Evolutionary conservation across 202 grass and related monocot genomes (phyloP), one percentile per base, ranked within the genome.

Genomic region (Eragrostis tef): DNA sequence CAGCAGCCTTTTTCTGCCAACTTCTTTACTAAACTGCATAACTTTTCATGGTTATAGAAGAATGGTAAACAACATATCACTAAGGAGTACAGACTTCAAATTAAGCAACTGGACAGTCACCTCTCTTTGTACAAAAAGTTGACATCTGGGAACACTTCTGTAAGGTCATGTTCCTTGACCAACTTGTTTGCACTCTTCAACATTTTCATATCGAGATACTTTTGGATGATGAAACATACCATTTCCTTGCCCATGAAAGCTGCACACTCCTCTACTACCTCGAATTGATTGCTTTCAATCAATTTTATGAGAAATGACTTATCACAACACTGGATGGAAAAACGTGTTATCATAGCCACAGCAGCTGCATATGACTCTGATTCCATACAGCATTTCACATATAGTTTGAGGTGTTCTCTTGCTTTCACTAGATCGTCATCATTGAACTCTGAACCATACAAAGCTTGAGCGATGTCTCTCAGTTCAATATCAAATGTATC

Each of bases 1-100:
- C 94, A 98, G 60, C 90, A 94, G 43, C 94, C 94, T 93, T 91
- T 94, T 79, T 98, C 94, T 74, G 92, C 94, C 59, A 98, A 84
- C 79, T 94, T 98, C 82, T 94, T 98, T 42, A 98, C 64, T 82
- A 81, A 86, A 88, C 94, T 94, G 68, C 64, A 87, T 75, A 41
- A 49, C 42, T 69, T 69, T 83, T 81, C 29, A 70, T 9, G 59
- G 74, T 84, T 78, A 27, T 64, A 72, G 68, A 75, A 50, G 57
- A 79, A 71, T 46, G 51, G 8, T 67, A 71, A 64, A 41, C 9
- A 79, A 48, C 31, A 73, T 85, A 73, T 42, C 21, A 78, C 66
- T 24, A 67, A 53, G 50, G 24, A 5, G 34, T 39, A 39, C 34
- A 39, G 34, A 51, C 6, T 52, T 78, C 21, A 24, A 12, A 85